phyloP scores from a whole-genome alignment of 176 grass and related monocot species.

The Avena sativa region DNA sequence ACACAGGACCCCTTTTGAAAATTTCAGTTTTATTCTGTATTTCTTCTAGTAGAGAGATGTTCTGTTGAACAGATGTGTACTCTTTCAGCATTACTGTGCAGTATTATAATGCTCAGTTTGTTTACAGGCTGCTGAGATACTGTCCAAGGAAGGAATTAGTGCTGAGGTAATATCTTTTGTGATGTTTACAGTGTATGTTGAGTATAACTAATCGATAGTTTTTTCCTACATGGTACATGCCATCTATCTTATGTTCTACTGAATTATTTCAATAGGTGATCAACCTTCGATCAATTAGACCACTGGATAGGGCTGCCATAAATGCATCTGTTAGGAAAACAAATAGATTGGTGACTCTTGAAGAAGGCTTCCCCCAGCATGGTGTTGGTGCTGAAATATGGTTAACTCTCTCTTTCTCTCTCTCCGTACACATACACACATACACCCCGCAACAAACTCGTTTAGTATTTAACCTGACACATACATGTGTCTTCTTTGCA shows the following conservation, averaged over 20 bases:
- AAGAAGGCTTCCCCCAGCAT: conserved; percentile 97
- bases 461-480: conserved; percentile 25
- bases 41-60: conserved; percentile 10
- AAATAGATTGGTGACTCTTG: conserved; percentile 80
- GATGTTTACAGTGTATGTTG: conserved; percentile 22
- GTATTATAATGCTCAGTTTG: conserved; percentile 30
- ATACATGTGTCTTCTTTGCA: conserved; percentile 41
- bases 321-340: conserved; percentile 97
- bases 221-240: background rate
- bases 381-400: conserved; percentile 96
- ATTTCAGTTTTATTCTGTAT: background rate
- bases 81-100: conserved; percentile 19
- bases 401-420: conserved; percentile 42
- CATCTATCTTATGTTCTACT: background rate
- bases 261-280: conserved; percentile 72
- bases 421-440: background rate
- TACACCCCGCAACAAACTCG: background rate
- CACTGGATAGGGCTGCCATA: conserved; percentile 82
- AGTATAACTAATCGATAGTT: background rate
- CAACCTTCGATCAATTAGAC: conserved; percentile 92
- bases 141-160: conserved; percentile 92
- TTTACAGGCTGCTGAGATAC: conserved; percentile 87
- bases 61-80: conserved; percentile 17
- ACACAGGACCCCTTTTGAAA: background rate
- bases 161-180: conserved; percentile 76